phyloP scores from a whole-genome alignment of 345 rosid genomes.

The Psidium friedrichsthalianum region DNA sequence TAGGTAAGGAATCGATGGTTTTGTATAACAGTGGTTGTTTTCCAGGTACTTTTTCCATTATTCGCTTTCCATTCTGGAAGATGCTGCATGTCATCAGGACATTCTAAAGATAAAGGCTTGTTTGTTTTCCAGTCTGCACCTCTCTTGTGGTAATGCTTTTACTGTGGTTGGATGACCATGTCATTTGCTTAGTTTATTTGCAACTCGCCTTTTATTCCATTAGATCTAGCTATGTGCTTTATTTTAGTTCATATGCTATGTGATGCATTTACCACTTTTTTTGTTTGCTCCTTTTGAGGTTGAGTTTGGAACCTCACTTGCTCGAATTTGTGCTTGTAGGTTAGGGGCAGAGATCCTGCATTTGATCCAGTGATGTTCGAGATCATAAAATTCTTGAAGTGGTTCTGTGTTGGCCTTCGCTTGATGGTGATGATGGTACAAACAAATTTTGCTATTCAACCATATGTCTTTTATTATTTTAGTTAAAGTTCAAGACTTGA shows the following conservation, averaged over 20 bases:
- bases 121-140: slow-evolving; percentile 76
- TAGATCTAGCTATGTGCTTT: neutral
- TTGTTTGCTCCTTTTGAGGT: neutral
- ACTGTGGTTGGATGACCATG: neutral
- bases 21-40: neutral
- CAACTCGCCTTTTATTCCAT: neutral
- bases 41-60: slow-evolving; percentile 71
- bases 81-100: slow-evolving; percentile 32
- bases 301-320: neutral
- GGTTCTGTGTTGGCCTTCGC: slow-evolving; percentile 68
- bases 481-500: neutral
- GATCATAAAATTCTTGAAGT: slow-evolving; percentile 42
- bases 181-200: neutral
- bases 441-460: neutral
- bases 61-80: slow-evolving; percentile 32
- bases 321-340: slow-evolving; percentile 23
- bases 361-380: slow-evolving; percentile 32
- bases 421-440: slow-evolving; percentile 56
- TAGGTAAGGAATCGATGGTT: neutral
- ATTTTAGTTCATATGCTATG: neutral
- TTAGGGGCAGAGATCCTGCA: slow-evolving; percentile 48
- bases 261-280: neutral
- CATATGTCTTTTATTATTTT: neutral
- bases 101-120: slow-evolving; percentile 59
- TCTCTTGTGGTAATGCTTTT: slow-evolving; percentile 56